Evolutionary conservation across 495 filamentous ascomycete species (phyloP), one percentile per base, ranked within the genome.

Genomic region (Echria macrotheca): DNA sequence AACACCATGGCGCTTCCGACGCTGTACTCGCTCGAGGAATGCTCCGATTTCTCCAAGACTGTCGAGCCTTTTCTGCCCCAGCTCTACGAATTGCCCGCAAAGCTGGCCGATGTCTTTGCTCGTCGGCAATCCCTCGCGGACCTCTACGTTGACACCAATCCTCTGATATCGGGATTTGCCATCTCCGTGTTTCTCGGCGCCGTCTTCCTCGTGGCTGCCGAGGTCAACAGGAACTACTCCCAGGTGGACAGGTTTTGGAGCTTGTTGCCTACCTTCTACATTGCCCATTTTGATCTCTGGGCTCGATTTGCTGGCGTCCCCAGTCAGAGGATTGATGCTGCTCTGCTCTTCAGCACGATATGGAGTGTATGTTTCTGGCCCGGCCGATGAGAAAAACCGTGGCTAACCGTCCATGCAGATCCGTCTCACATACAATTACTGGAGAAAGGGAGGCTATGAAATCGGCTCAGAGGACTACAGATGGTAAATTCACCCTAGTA

Each of bases 401-500:
- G 12, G 46, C 50, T 58, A 87, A 11, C 2, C 15, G 8, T 21
- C 6, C 17, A 7, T 4, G 10, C 19, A 41, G 83, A 49, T 72
- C 42, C 85, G 94, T 31, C 71, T 99, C 60, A 95, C 93, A 2
- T 96, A 77, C 78, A 99, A 99, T 69, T 99, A 95, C 66, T 96
- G 86, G 86, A 85, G 94, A 42, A 94, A 87, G 66, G 94, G 94
- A 15, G 94, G 94, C 14, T 99, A 97, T 64, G 67, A 71, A 19
- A 74, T 88, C 49, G 91, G 93, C 23, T 83, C 80, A 9, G 91
- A 99, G 66, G 94, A 99, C 67, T 99, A 99, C 65, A 80, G 94
- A 63, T 96, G 91, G 91, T 76, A 52, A 22, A 60, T 56, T 26
- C 11, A 43, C 23, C 19, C 37, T n/a, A n/a, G n/a, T n/a, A n/a